phyloP scores from a whole-genome alignment of 257 asterid genomes.

The Fraxinus pennsylvanica region DNA sequence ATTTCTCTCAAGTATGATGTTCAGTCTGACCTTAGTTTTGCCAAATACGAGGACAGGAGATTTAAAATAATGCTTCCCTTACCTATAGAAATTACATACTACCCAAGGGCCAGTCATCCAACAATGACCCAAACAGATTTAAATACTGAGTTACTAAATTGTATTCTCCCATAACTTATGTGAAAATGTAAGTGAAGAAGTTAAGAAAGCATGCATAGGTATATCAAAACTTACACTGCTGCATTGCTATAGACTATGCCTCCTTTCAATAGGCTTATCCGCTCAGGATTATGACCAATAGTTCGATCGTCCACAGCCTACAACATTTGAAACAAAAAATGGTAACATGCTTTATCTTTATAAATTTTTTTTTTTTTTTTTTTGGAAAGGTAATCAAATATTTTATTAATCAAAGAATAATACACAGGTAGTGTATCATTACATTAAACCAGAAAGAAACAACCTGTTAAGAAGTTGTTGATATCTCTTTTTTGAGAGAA shows the following conservation, averaged over 20 bases:
- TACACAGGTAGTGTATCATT: too few species aligned
- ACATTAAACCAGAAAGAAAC: too few species aligned
- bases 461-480: neutral
- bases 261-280: conserved; percentile 87
- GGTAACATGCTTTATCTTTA: neutral
- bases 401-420: too few species aligned
- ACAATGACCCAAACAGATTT: neutral
- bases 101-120: neutral
- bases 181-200: conserved; percentile 6
- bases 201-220: conserved; percentile 14
- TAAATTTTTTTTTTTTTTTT: neutral
- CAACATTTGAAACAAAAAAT: conserved; percentile 28
- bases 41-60: conserved; percentile 4
- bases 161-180: conserved; percentile 1
- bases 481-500: conserved; percentile 2
- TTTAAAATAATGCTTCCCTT: conserved; percentile 4
- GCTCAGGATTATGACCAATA: conserved; percentile 92
- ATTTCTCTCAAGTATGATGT: conserved; percentile 5
- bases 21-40: conserved; percentile 11
- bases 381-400: too few species aligned
- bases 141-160: neutral
- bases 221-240: conserved; percentile 64
- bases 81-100: neutral
- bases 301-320: conserved; percentile 93
- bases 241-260: conserved; percentile 89